Percentiles rank a stretch among this genome's conserved stretches.
Evolutionary conservation across 345 rosid species (phyloP).

Genomic region (Schrenkiella parvula): DNA sequence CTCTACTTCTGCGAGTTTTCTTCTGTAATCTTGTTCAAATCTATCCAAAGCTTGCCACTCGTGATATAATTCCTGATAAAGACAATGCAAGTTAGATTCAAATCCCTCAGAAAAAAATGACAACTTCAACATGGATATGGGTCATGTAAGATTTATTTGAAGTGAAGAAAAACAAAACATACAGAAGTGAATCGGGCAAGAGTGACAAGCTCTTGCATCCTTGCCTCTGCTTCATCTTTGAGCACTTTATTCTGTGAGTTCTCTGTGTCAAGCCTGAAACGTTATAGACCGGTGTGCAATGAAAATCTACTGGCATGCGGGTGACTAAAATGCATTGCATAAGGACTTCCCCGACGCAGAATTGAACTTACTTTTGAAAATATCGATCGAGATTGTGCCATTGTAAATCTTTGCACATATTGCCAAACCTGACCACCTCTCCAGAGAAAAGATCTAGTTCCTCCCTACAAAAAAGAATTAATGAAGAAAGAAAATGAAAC

Average conservation of each 20-base stretch:
- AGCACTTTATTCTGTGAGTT: constrained; percentile 34
- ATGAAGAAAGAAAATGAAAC: neutral
- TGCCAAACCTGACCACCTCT: constrained; percentile 88
- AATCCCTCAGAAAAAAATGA: neutral
- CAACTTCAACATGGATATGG: neutral
- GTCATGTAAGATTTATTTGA: neutral
- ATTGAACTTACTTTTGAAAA: constrained; percentile 54
- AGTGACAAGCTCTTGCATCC: constrained; percentile 61
- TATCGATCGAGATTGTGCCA: constrained; percentile 83
- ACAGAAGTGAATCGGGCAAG: constrained; percentile 83
- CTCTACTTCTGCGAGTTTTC: constrained; percentile 52
- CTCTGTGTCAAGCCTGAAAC: constrained; percentile 61
- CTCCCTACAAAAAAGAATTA: constrained; percentile 44
- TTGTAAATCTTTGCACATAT: constrained; percentile 75
- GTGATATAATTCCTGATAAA: constrained; percentile 68
- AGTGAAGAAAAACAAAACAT: constrained; percentile 32
- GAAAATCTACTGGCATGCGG: constrained; percentile 24
- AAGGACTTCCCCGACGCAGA: neutral
- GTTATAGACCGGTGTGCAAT: constrained; percentile 29
- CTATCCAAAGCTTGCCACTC: constrained; percentile 62
- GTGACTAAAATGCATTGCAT: neutral
- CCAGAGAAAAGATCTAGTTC: constrained; percentile 69
- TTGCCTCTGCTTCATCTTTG: constrained; percentile 59
- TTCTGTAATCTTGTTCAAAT: constrained; percentile 57
- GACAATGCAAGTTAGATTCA: neutral